Percentiles rank a stretch among this genome's conserved stretches.
Conservation (phyloP, 2,329 filamentous ascomycete genomes). For the Fusarium torreyae region DNA sequence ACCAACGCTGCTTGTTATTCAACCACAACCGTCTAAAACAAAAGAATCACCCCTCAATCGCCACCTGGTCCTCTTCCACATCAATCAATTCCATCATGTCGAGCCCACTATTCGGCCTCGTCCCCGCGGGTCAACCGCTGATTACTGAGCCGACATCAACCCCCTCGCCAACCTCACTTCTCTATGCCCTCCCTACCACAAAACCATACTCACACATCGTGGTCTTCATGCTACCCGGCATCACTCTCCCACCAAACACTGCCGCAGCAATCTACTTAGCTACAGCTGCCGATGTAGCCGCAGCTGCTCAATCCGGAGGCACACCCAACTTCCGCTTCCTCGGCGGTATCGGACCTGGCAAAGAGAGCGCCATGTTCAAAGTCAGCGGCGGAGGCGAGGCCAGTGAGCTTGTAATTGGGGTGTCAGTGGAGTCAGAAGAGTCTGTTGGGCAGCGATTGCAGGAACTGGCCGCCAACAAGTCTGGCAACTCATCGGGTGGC, state of each 20-base stretch:
- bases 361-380: conserved; percentile 93
- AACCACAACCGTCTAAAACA: background rate
- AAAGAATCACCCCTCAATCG: background rate
- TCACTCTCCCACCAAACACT: conserved; percentile 78
- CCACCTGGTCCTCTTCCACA: background rate
- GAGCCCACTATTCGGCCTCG: conserved; percentile 68
- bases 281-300: conserved; percentile 62
- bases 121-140: conserved; percentile 72
- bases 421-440: conserved; percentile 83
- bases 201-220: conserved; percentile 84
- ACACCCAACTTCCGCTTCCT: conserved; percentile 82
- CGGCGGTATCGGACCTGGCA: conserved; percentile 89
- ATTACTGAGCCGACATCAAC: conserved; percentile 68
- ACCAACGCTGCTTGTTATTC: conserved; percentile 8
- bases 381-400: conserved; percentile 62
- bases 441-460: conserved; percentile 80
- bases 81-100: conserved; percentile 12
- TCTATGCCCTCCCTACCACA: conserved; percentile 65
- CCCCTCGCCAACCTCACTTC: conserved; percentile 68
- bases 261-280: conserved; percentile 92
- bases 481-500: conserved; percentile 44
- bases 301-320: conserved; percentile 58
- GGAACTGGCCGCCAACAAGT: conserved; percentile 62
- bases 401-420: conserved; percentile 79
- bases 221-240: conserved; percentile 88